A percentile compares a stretch with the other conserved stretches of the same genome.
phyloP scores from a whole-genome alignment of 2,329 filamentous ascomycete species.

The Fusarium drepaniforme region DNA sequence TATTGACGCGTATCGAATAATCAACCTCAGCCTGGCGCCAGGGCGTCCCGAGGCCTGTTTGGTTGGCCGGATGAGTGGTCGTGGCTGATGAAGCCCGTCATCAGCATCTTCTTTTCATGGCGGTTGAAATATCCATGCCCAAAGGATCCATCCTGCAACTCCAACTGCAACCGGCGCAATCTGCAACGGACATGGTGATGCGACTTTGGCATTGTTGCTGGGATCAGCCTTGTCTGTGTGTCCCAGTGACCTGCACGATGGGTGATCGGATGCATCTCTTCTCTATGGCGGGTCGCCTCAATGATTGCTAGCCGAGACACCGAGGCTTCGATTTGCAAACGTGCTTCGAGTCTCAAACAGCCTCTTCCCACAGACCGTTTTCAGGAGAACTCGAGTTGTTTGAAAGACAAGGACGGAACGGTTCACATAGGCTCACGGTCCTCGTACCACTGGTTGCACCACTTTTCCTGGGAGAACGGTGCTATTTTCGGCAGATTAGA shows the following conservation, averaged over 20 bases:
- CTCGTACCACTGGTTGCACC: constrained; percentile 20
- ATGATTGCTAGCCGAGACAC: constrained; percentile 26
- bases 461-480: constrained; percentile 29
- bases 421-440: constrained; percentile 13
- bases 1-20: constrained; percentile 39
- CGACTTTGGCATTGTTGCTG: constrained; percentile 1
- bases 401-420: constrained; percentile 8
- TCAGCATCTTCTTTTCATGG: constrained; percentile 9
- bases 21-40: constrained; percentile 27
- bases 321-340: constrained; percentile 18
- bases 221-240: constrained; percentile 17
- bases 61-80: constrained; percentile 27
- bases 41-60: constrained; percentile 24
- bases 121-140: constrained; percentile 11
- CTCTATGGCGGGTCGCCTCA: constrained; percentile 17
- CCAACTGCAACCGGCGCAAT: background rate
- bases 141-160: constrained; percentile 20
- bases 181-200: constrained; percentile 6
- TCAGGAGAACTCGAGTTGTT: constrained; percentile 3
- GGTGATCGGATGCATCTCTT: constrained; percentile 1
- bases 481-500: constrained; percentile 39
- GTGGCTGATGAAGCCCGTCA: constrained; percentile 28
- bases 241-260: constrained; percentile 14
- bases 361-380: background rate
- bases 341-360: constrained; percentile 6